Conservation (phyloP, 805 yeast species). For the Cyberlindnera japonica region DNA sequence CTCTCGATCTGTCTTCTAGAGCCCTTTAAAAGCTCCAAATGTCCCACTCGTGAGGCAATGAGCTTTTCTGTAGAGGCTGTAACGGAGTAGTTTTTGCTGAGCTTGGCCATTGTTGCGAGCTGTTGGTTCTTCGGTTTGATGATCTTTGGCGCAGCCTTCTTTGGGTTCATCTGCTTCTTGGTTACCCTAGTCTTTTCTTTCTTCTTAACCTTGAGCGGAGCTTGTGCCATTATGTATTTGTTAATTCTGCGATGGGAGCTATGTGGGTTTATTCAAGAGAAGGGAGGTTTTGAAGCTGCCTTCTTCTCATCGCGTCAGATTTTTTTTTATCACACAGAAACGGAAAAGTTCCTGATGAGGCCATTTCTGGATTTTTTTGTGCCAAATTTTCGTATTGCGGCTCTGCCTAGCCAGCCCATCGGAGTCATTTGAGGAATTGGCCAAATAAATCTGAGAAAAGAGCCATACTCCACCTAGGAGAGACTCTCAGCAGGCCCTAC, state of each 20-base stretch:
- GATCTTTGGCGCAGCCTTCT: conserved; percentile 70
- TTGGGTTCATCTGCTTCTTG: conserved; percentile 61
- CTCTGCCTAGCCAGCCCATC: background rate
- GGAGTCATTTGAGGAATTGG: conserved; percentile 13
- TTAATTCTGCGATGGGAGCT: background rate
- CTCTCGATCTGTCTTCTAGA: conserved; percentile 80
- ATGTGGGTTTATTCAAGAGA: no score
- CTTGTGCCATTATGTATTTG: conserved; percentile 61
- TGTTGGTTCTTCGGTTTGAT: conserved; percentile 63
- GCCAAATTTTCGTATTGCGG: conserved; percentile 1
- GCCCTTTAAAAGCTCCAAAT: conserved; percentile 86
- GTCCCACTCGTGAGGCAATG: conserved; percentile 89
- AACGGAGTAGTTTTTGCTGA: conserved; percentile 48
- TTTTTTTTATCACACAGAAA: background rate
- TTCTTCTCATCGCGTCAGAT: conserved; percentile 1
- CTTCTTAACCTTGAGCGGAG: conserved; percentile 52
- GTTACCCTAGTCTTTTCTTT: conserved; percentile 41
- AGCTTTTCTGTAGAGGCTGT: conserved; percentile 74
- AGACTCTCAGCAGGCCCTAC: background rate
- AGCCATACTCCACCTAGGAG: background rate
- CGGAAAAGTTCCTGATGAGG: conserved; percentile 4
- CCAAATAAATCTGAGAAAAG: background rate
- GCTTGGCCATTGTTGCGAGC: conserved; percentile 47
- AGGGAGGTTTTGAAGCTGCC: no score
- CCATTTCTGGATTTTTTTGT: conserved; percentile 1